phyloP scores from a whole-genome alignment of 805 yeast genomes.

The Hanseniaspora jakobsenii region DNA sequence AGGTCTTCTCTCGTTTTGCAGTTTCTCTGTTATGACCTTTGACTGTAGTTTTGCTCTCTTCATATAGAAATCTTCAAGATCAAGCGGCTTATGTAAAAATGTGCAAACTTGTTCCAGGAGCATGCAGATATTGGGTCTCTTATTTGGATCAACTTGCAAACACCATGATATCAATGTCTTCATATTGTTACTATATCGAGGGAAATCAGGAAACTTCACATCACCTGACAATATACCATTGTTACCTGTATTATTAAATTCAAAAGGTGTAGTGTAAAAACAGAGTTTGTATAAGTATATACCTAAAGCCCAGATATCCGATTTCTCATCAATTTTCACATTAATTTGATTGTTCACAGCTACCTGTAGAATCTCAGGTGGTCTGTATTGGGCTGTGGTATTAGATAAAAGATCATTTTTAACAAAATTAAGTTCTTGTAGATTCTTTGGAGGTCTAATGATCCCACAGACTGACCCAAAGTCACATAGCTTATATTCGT shows the following conservation, averaged over 20 bases:
- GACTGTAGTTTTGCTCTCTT: slow-evolving; percentile 20
- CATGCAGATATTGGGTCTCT: slow-evolving; percentile 65
- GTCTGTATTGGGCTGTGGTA: slow-evolving; percentile 74
- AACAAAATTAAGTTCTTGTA: slow-evolving; percentile 46
- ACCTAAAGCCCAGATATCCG: slow-evolving; percentile 81
- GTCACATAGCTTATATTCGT: slow-evolving; percentile 61
- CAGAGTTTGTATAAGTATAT: slow-evolving; percentile 65
- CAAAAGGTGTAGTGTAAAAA: slow-evolving; percentile 76
- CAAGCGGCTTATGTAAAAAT: slow-evolving; percentile 42
- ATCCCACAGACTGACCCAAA: slow-evolving; percentile 69
- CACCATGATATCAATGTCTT: slow-evolving; percentile 52
- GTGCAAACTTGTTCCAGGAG: slow-evolving; percentile 54
- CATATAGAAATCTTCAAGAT: slow-evolving; percentile 31
- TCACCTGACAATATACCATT: slow-evolving; percentile 48
- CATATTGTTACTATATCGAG: slow-evolving; percentile 48
- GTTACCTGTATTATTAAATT: slow-evolving; percentile 43
- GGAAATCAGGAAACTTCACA: slow-evolving; percentile 41
- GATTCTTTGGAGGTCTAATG: slow-evolving; percentile 48
- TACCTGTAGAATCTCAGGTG: slow-evolving; percentile 76
- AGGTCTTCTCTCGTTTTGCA: slow-evolving; percentile 13
- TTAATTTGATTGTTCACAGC: slow-evolving; percentile 50
- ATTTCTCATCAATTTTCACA: slow-evolving; percentile 46
- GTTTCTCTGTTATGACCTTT: slow-evolving; percentile 12
- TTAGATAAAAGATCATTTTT: slow-evolving; percentile 63
- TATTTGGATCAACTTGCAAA: slow-evolving; percentile 52